Evolutionary conservation across 495 filamentous ascomycete genomes (phyloP), one percentile per base, ranked within the genome.

Genomic region (Hypomontagnella monticulosa): DNA sequence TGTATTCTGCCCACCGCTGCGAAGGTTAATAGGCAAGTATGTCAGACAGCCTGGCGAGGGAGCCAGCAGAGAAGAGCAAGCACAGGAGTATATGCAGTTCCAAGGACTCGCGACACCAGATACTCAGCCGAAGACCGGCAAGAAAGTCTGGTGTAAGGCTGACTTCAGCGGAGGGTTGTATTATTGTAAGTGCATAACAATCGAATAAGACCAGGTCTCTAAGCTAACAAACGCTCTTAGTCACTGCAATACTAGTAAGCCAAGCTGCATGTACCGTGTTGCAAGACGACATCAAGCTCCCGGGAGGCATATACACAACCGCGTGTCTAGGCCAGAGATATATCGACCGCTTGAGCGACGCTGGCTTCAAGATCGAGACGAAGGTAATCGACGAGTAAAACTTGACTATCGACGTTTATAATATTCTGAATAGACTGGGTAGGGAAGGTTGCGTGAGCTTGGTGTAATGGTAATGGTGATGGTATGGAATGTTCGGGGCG

Each of bases 271-370:
- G 87, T 62, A 85, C 87, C 3, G 77, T 97, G 30, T 79, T 96
- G 12, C 78, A 86, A 19, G 84, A 91, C 30, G 85, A 87, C 47
- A 70, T 85, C 32, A 78, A 84, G 15, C 79, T 91, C 1, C 78
- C 83, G 0, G 88, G 91, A 19, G 91, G 91, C 8, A 78, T 96
- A 19, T 86, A 93, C 15, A 97, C 93, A 1, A 83, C 93, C n/a
- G 90, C 91, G n/a, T 90, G 85, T 37, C 76, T 97, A 36, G 93
- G 93, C 0, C 89, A 93, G 73, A 79, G 81, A 27, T 93, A 85
- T 69, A 81, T 95, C 57, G 88, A 95, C 69, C 83, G 90, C 40
- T 72, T 94, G 60, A 80, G 85, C 11, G 79, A 82, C 47, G 83
- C 79, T 11, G 90, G 90, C 1, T 85, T 91, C 58, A 84, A 78